Percentiles rank a stretch among this genome's conserved stretches.
Evolutionary conservation across 192 early-diverging fungal species (phyloP).

Genomic region (Coemansia sp.): DNA sequence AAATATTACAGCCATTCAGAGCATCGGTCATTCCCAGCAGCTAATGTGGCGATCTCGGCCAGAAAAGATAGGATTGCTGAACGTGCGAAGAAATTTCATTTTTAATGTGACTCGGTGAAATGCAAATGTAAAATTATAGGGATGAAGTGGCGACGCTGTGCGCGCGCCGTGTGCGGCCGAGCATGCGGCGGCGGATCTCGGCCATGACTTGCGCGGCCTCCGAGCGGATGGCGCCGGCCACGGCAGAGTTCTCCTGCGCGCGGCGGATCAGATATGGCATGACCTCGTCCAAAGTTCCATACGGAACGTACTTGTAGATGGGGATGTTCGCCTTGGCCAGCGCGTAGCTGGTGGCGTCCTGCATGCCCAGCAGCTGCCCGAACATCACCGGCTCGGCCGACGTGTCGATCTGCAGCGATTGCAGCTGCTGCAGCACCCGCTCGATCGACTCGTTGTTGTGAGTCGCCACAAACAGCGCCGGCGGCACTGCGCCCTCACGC

Average conservation of each 20-base stretch:
- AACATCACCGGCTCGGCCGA: constrained; percentile 73
- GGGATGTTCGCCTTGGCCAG: constrained; percentile 74
- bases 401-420: constrained; percentile 56
- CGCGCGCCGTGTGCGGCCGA: constrained; percentile 1
- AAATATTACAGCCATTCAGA: no score
- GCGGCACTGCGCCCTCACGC: constrained; percentile 29
- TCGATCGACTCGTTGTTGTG: constrained; percentile 86
- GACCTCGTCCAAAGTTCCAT: constrained; percentile 85
- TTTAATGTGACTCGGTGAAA: not conserved
- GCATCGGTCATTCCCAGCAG: no score
- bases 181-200: constrained; percentile 56
- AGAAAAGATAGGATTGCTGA: not conserved
- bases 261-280: constrained; percentile 93
- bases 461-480: constrained; percentile 79
- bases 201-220: constrained; percentile 62
- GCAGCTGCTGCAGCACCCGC: constrained; percentile 63
- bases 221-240: constrained; percentile 62
- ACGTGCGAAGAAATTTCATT: not conserved
- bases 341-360: constrained; percentile 82
- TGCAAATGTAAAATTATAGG: not conserved
- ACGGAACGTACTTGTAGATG: constrained; percentile 92
- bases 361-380: constrained; percentile 93
- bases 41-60: not conserved
- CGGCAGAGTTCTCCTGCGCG: constrained; percentile 89
- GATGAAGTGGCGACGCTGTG: constrained; percentile 1